Percentiles rank a stretch among this genome's conserved stretches.
These are phyloP conservation scores for Ophiognomonia clavigignenti-juglandacearum DNA, from an alignment of 2,329 filamentous ascomycete genomes.

Conservation along the genomic window DNA sequence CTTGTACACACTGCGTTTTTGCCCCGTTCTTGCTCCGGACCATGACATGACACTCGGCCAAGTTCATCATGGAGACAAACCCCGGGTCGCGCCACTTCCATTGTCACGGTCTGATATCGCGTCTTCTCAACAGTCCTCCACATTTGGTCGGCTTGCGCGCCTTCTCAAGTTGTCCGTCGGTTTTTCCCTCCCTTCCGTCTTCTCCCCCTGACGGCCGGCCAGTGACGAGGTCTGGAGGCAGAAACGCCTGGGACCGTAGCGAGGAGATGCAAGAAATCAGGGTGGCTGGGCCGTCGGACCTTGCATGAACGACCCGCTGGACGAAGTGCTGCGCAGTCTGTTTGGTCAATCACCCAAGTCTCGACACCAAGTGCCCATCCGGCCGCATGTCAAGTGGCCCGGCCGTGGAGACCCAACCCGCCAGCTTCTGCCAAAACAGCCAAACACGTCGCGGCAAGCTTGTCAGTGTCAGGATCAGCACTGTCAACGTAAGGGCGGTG, in stretches of 20 bases:
- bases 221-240: background rate
- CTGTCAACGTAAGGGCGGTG: conserved; percentile 18
- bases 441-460: background rate
- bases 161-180: no score
- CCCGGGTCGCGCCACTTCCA: background rate
- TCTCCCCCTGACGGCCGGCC: conserved; percentile 8
- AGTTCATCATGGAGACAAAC: background rate
- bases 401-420: conserved; percentile 17
- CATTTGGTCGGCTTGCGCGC: background rate
- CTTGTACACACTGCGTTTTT: no score
- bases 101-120: background rate
- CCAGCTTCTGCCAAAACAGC: background rate
- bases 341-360: conserved; percentile 12
- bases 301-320: conserved; percentile 15
- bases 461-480: conserved; percentile 4
- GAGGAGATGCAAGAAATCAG: conserved; percentile 3
- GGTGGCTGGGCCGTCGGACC: conserved; percentile 17
- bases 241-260: conserved; percentile 1
- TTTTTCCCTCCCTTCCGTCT: background rate
- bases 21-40: no score
- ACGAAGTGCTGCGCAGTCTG: conserved; percentile 8
- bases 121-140: background rate
- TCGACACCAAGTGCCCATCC: conserved; percentile 11
- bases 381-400: conserved; percentile 17
- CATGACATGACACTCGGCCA: background rate